These are phyloP conservation scores for Aspergillus nanangensis DNA, from an alignment of 495 filamentous ascomycete genomes.

Conservation along the genomic window DNA sequence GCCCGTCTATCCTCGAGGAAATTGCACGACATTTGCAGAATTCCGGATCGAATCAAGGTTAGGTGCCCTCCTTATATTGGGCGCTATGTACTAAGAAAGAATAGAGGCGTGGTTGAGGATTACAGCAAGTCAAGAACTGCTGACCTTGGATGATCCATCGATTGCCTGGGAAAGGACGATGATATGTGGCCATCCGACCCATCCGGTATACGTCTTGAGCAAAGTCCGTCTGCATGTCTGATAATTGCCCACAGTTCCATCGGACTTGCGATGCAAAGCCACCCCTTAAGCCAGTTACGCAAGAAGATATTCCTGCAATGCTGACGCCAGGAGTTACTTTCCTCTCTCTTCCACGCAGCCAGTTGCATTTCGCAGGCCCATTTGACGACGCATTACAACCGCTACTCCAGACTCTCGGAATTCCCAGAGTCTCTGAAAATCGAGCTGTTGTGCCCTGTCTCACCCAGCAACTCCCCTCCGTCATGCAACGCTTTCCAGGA, in stretches of 20 bases:
- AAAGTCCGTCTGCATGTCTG: too few species aligned
- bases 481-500: slow-evolving; percentile 11
- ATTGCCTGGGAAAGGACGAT: slow-evolving; percentile 12
- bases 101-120: not conserved
- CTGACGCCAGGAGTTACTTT: slow-evolving; percentile 8
- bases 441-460: slow-evolving; percentile 16
- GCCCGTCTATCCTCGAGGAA: too few species aligned
- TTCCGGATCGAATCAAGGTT: too few species aligned
- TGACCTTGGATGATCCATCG: not conserved
- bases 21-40: too few species aligned
- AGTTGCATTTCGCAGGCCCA: not conserved
- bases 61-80: too few species aligned
- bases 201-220: slow-evolving; percentile 9
- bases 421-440: slow-evolving; percentile 2
- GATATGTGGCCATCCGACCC: slow-evolving; percentile 15
- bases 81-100: too few species aligned
- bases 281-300: slow-evolving; percentile 7
- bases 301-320: slow-evolving; percentile 8
- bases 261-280: slow-evolving; percentile 9
- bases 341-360: slow-evolving; percentile 2
- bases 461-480: slow-evolving; percentile 11
- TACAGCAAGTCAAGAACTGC: not conserved
- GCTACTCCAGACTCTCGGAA: not conserved
- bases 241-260: slow-evolving; percentile 8
- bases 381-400: not conserved